Conservation (phyloP, 163 green algal genomes). For the Prototheca wickerhamii region DNA sequence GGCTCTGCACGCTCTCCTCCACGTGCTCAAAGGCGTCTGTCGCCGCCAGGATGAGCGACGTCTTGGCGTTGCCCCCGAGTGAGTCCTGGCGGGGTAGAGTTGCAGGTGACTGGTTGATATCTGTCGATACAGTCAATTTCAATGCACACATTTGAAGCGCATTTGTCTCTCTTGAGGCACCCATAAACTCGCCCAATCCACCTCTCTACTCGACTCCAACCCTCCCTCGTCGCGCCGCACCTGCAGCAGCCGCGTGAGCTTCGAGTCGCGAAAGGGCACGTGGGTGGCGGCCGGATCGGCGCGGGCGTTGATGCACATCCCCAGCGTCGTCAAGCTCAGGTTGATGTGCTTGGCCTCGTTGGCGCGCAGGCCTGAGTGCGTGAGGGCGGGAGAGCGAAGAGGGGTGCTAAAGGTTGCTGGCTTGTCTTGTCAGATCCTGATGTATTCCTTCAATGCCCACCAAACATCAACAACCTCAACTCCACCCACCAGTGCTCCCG, state of each 20-base stretch:
- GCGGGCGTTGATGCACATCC: slow-evolving; percentile 81
- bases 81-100: slow-evolving; percentile 60
- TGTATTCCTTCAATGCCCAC: neutral
- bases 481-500: slow-evolving; percentile 33
- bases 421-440: too few species aligned
- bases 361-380: slow-evolving; percentile 40
- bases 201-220: too few species aligned
- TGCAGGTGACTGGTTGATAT: neutral
- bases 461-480: neutral
- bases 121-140: neutral
- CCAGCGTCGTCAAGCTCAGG: slow-evolving; percentile 62
- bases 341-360: slow-evolving; percentile 80
- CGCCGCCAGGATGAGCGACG: slow-evolving; percentile 61
- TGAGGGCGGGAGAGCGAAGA: too few species aligned
- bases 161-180: slow-evolving; percentile 80
- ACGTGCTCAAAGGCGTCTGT: slow-evolving; percentile 51
- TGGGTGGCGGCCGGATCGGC: slow-evolving; percentile 51
- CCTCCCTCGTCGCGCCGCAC: neutral
- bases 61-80: slow-evolving; percentile 49
- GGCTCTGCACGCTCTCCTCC: slow-evolving; percentile 62
- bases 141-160: slow-evolving; percentile 54
- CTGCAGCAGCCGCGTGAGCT: slow-evolving; percentile 93
- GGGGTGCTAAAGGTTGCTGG: too few species aligned
- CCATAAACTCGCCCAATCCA: too few species aligned
- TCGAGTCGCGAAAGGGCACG: slow-evolving; percentile 83